These are phyloP conservation scores for Dimocarpus longan DNA, from an alignment of 345 rosid genomes.

Conservation along the genomic window DNA sequence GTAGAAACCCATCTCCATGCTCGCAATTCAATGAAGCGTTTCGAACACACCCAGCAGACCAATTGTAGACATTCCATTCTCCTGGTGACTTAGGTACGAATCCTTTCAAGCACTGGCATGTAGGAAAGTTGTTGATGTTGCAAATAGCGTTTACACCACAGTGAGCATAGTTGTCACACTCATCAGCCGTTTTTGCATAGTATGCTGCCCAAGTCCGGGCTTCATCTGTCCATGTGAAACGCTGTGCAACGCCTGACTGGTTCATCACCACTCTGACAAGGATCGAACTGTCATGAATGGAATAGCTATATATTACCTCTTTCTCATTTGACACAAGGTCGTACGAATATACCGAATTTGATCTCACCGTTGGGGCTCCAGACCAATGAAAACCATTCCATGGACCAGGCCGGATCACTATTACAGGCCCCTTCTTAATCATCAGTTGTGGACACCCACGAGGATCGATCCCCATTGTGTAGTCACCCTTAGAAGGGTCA, in stretches of 20 bases:
- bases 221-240: slow-evolving; percentile 12
- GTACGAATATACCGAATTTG: neutral
- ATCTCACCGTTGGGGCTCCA: neutral
- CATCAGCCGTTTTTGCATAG: neutral
- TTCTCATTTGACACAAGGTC: slow-evolving; percentile 15
- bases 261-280: slow-evolving; percentile 9
- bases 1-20: neutral
- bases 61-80: slow-evolving; percentile 16
- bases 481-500: neutral
- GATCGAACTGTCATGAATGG: slow-evolving; percentile 14
- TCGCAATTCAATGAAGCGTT: slow-evolving; percentile 11
- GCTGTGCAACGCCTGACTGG: neutral
- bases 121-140: slow-evolving; percentile 11
- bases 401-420: neutral
- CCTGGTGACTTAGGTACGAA: neutral
- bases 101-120: slow-evolving; percentile 15
- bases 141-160: slow-evolving; percentile 29
- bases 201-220: slow-evolving; percentile 3
- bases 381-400: slow-evolving; percentile 17
- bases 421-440: neutral
- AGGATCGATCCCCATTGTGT: neutral
- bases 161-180: slow-evolving; percentile 20
- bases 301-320: slow-evolving; percentile 16
- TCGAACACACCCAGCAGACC: slow-evolving; percentile 18
- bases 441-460: slow-evolving; percentile 6